Evolutionary conservation across 768 basidiomycete genomes (phyloP), one percentile per base, ranked within the genome.

Genomic region (Termitomyces sp.): DNA sequence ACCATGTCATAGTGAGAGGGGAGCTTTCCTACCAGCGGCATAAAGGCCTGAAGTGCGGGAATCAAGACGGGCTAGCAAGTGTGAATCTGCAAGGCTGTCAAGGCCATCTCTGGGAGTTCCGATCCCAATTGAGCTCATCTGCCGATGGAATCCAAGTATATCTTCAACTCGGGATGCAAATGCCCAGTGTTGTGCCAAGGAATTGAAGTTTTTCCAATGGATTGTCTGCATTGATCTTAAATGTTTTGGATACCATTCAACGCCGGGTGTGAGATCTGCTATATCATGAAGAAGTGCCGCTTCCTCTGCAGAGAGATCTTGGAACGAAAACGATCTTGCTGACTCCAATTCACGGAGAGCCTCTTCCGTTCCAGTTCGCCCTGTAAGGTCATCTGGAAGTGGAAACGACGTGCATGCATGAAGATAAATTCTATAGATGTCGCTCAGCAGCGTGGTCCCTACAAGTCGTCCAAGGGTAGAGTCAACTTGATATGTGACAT

Each of bases 341-440:
- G 78, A 79, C 11, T 61, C 61, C 31, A 84, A 67, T 48, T 76
- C 66, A 52, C 70, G 64, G 20, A 83, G 64, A 0, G 81, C 81
- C 50, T 82, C 74, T 45, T 80, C 75, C 1, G 76, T 75, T 4
- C 83, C 83, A 0, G 77, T 78, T 8, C 76, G 75, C 17, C 65
- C 64, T 0, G 77, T 80, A 20, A 84, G 69, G 3, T 79, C 78
- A 67, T 84, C 82, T 11, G 72, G 70, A 15, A 77, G 66, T 50
- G 73, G 74, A 48, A 76, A 73, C 32, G 77, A 76, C 2, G 76
- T 82, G 3, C 81, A 60, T 17, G 79, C 77, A 48, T 84, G 83
- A 15, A 84, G 70, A 55, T 80, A 79, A 2, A 75, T 70, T 50
- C 70, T 71, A 57, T 72, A 80, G 8, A 82, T 68, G 40, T 67